These are phyloP conservation scores for Lecanicillium sp. DNA, from an alignment of 2,329 filamentous ascomycete species.

Conservation along the genomic window DNA sequence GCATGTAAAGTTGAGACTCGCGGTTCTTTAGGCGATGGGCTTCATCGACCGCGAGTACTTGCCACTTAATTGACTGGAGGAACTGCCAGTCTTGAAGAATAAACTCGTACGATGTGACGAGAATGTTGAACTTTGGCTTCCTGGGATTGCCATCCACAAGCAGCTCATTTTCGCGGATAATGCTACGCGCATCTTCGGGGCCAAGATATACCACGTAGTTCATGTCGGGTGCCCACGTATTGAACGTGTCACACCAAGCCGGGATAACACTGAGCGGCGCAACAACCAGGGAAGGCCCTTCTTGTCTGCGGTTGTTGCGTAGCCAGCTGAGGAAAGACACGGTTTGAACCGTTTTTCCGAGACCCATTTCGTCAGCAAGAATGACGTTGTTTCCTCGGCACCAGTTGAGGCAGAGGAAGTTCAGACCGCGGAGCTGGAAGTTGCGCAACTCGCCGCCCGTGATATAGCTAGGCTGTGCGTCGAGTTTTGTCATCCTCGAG, in stretches of 20 bases:
- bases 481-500: constrained; percentile 64
- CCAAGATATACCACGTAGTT: constrained; percentile 98
- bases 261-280: constrained; percentile 95
- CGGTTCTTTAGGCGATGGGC: constrained; percentile 95
- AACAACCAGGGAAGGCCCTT: constrained; percentile 95
- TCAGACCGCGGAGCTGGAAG: constrained; percentile 90
- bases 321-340: constrained; percentile 97
- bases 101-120: constrained; percentile 96
- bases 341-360: constrained; percentile 97
- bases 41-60: constrained; percentile 93
- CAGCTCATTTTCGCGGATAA: constrained; percentile 86
- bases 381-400: constrained; percentile 91
- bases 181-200: constrained; percentile 75
- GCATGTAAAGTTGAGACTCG: constrained; percentile 87
- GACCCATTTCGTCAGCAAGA: constrained; percentile 95
- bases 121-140: constrained; percentile 93
- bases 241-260: constrained; percentile 97
- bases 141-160: constrained; percentile 79
- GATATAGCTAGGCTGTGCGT: constrained; percentile 80
- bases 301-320: constrained; percentile 79
- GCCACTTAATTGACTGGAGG: constrained; percentile 89
- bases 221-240: constrained; percentile 88
- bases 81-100: constrained; percentile 82
- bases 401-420: constrained; percentile 97
- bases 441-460: constrained; percentile 77